A percentile compares a stretch with the other conserved stretches of the same genome.
phyloP scores from a whole-genome alignment of 345 rosid species.

The Populus alba region DNA sequence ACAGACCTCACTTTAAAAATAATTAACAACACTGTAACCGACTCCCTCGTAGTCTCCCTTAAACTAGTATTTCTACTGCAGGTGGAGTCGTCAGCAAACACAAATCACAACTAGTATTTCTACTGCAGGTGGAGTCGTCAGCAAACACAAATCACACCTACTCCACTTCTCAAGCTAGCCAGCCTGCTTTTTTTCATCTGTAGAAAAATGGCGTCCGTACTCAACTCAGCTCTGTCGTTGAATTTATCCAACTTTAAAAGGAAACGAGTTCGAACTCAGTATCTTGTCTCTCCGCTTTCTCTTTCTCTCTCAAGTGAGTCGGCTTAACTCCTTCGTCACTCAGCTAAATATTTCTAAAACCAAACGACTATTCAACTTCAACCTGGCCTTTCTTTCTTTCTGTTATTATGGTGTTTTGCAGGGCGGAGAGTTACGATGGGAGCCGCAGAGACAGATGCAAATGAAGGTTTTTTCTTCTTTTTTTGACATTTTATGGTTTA shows the following conservation, averaged over 20 bases:
- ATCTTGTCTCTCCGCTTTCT: constrained; percentile 29
- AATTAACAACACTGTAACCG: neutral
- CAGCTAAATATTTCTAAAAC: neutral
- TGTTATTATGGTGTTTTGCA: constrained; percentile 35
- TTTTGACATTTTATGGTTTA: neutral
- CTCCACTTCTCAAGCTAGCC: neutral
- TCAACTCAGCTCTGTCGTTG: constrained; percentile 48
- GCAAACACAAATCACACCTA: neutral
- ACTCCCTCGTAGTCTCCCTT: too few species aligned
- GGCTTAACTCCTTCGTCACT: constrained; percentile 14
- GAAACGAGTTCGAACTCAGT: constrained; percentile 36
- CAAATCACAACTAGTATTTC: neutral
- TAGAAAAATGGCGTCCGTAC: constrained; percentile 52
- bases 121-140: neutral
- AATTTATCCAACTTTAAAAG: constrained; percentile 30
- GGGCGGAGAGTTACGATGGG: constrained; percentile 66
- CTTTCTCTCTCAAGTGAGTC: constrained; percentile 55
- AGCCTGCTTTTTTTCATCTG: neutral
- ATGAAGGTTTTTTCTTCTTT: constrained; percentile 51
- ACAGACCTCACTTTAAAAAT: neutral
- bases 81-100: neutral
- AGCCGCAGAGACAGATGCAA: constrained; percentile 77
- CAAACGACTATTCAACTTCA: neutral
- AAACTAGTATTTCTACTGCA: neutral
- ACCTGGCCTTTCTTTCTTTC: constrained; percentile 32